phyloP scores from a whole-genome alignment of 1,139 yeast species.

The Nakaseomyces bracarensis region DNA sequence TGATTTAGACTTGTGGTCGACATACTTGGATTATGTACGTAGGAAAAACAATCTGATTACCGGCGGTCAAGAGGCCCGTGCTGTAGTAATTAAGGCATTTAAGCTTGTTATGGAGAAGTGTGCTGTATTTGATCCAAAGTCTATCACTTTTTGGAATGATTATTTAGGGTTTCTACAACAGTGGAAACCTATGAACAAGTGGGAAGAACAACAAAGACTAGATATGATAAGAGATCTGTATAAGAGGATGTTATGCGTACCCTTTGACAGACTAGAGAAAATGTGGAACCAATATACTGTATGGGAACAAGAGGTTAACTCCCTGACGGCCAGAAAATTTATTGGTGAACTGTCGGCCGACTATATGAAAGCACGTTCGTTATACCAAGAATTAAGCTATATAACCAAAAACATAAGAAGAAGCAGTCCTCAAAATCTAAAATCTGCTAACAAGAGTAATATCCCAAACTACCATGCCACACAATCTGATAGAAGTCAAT shows the following conservation, averaged over 20 bases:
- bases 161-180: constrained; percentile 70
- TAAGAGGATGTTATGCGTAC: constrained; percentile 60
- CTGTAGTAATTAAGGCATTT: constrained; percentile 69
- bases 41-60: constrained; percentile 70
- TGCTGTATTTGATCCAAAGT: constrained; percentile 69
- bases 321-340: constrained; percentile 75
- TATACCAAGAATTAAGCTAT: constrained; percentile 63
- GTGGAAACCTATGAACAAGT: constrained; percentile 71
- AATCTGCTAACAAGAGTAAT: constrained; percentile 34
- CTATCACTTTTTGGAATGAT: constrained; percentile 73
- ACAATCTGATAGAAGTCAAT: constrained; percentile 36
- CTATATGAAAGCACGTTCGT: constrained; percentile 84
- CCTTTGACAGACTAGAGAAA: constrained; percentile 64
- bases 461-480: constrained; percentile 29
- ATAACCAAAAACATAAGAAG: constrained; percentile 43
- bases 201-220: constrained; percentile 81
- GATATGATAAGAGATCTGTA: constrained; percentile 72
- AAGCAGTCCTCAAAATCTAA: constrained; percentile 26
- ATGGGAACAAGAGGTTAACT: constrained; percentile 74
- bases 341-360: constrained; percentile 75
- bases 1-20: constrained; percentile 48
- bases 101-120: constrained; percentile 66
- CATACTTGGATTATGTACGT: constrained; percentile 71
- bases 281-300: constrained; percentile 75
- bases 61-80: constrained; percentile 79